phyloP scores from a whole-genome alignment of 768 basidiomycete genomes.

The Cystobasidium onofrii region DNA sequence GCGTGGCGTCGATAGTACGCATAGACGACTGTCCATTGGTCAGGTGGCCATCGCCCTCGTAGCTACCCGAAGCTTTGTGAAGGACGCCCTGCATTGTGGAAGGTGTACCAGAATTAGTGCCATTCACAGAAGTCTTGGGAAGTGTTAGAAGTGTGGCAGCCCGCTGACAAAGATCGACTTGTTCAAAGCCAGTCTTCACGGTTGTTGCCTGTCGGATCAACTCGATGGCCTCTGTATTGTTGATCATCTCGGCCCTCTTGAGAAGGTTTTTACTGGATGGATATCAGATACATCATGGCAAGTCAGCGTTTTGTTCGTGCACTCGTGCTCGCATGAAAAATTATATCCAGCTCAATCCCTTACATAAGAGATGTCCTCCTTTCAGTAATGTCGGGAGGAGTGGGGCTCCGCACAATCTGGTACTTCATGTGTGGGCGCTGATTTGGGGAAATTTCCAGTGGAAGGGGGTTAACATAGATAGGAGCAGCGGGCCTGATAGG shows the following conservation, averaged over 20 bases:
- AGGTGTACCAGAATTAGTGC: background rate
- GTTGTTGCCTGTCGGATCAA: background rate
- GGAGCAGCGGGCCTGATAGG: background rate
- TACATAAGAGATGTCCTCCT: background rate
- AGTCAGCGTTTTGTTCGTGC: no score
- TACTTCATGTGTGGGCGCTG: background rate
- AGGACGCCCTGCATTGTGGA: background rate
- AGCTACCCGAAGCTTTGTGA: no score
- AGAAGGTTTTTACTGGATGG: background rate
- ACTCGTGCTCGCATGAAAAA: no score
- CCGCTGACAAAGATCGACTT: background rate
- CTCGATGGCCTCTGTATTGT: background rate
- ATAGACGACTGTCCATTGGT: no score
- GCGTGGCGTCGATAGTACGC: no score
- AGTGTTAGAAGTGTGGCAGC: background rate
- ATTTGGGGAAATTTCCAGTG: background rate
- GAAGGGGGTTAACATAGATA: background rate
- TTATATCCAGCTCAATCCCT: background rate
- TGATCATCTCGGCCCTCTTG: background rate
- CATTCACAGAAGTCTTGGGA: background rate
- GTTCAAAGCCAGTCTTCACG: background rate
- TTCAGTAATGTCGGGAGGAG: constrained; percentile 1
- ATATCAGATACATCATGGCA: background rate
- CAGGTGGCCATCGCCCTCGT: no score
- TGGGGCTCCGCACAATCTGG: background rate